Percentiles rank a stretch among this genome's conserved stretches.
These are phyloP conservation scores for Paraphoma sp. DNA, from an alignment of 2,329 filamentous ascomycete species.

Conservation along the genomic window DNA sequence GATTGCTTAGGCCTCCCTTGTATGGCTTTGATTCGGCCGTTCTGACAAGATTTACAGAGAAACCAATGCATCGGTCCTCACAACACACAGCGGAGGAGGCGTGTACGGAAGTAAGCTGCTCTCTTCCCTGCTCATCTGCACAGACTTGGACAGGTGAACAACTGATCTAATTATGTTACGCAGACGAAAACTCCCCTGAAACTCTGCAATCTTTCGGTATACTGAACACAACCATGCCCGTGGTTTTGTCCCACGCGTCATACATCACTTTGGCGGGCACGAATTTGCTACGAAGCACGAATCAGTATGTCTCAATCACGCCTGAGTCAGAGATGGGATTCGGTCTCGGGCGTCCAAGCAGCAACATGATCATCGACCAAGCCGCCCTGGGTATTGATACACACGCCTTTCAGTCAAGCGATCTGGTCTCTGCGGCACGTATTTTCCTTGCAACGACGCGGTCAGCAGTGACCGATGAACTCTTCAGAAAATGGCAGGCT, in stretches of 20 bases:
- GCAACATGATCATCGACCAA: conserved; percentile 58
- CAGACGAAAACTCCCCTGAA: conserved; percentile 26
- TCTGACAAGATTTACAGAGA: too few species aligned
- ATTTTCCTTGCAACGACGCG: conserved; percentile 61
- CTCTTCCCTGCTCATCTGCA: too few species aligned
- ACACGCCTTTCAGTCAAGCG: conserved; percentile 60
- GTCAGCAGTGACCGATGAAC: conserved; percentile 47
- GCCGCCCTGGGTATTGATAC: conserved; percentile 62
- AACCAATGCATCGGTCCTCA: too few species aligned
- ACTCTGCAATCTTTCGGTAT: conserved; percentile 26
- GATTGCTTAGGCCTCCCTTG: too few species aligned
- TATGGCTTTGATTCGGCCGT: too few species aligned
- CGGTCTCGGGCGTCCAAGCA: conserved; percentile 58
- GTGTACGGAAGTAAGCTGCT: too few species aligned
- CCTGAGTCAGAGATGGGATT: conserved; percentile 67
- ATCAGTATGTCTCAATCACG: conserved; percentile 64
- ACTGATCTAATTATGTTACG: background rate
- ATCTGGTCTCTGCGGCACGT: conserved; percentile 56
- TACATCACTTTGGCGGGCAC: conserved; percentile 53
- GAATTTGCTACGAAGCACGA: conserved; percentile 54
- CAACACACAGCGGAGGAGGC: too few species aligned
- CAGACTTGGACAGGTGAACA: too few species aligned
- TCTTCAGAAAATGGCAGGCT: conserved; percentile 52
- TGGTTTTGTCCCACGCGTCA: conserved; percentile 61
- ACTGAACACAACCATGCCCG: conserved; percentile 55